Percentiles rank a stretch among this genome's conserved stretches.
These are phyloP conservation scores for Pyronema omphalodes DNA, from an alignment of 495 filamentous ascomycete genomes.

Conservation along the genomic window DNA sequence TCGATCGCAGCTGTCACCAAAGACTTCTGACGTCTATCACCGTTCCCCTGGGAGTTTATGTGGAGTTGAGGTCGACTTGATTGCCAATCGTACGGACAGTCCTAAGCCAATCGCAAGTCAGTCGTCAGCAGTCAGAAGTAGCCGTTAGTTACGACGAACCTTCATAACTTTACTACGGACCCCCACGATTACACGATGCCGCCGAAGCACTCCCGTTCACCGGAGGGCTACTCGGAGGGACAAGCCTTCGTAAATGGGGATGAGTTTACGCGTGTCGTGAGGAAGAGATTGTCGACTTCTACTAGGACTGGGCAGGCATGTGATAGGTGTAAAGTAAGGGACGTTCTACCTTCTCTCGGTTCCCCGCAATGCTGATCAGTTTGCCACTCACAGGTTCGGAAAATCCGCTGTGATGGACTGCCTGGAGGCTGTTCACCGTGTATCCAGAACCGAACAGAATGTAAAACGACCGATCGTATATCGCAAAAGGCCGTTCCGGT, in stretches of 20 bases:
- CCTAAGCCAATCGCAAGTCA: too few species aligned
- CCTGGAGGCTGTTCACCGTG: constrained; percentile 60
- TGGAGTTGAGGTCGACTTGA: too few species aligned
- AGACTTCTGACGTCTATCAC: too few species aligned
- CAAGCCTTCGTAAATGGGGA: constrained; percentile 27
- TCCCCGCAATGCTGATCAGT: neutral
- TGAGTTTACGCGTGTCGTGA: constrained; percentile 50
- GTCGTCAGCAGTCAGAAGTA: too few species aligned
- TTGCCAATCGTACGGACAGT: too few species aligned
- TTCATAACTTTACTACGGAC: too few species aligned
- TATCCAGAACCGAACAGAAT: constrained; percentile 47
- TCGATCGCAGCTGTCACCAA: too few species aligned
- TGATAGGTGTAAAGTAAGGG: constrained; percentile 69
- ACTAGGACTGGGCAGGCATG: constrained; percentile 71
- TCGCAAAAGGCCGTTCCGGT: constrained; percentile 54
- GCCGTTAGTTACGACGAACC: too few species aligned
- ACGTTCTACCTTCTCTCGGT: constrained; percentile 3
- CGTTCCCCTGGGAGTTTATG: too few species aligned
- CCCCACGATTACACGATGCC: neutral
- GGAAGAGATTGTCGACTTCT: constrained; percentile 42
- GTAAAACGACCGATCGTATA: constrained; percentile 69
- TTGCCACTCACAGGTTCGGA: constrained; percentile 41
- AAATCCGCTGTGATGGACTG: constrained; percentile 64
- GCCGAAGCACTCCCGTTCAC: neutral
- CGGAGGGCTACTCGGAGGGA: neutral